phyloP scores from a whole-genome alignment of 2,329 filamentous ascomycete species.

The Xylariaceae sp. region DNA sequence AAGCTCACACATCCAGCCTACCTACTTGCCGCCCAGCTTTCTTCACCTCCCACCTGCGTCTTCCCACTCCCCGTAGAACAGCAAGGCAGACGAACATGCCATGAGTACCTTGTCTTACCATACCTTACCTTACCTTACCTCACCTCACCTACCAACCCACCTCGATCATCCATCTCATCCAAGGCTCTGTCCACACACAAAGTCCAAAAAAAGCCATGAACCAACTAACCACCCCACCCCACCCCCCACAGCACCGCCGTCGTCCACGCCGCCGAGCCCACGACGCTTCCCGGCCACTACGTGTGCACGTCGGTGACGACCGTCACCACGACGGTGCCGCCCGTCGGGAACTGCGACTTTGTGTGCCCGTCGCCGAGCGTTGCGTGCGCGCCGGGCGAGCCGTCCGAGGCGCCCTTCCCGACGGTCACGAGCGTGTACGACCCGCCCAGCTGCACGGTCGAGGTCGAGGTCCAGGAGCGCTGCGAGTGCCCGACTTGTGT shows the following conservation, averaged over 20 bases:
- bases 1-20: no score
- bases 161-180: no score
- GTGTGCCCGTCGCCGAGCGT: constrained; percentile 5
- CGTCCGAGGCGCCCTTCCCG: constrained; percentile 3
- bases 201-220: background rate
- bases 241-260: constrained; percentile 4
- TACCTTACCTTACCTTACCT: no score
- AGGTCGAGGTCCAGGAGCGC: constrained; percentile 1
- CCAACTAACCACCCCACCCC: background rate
- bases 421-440: constrained; percentile 6
- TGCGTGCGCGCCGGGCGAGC: constrained; percentile 10
- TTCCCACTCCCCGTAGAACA: background rate
- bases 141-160: no score
- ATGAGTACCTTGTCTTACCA: no score
- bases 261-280: constrained; percentile 4
- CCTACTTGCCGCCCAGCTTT: background rate
- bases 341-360: background rate
- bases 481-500: constrained; percentile 10
- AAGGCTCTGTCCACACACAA: background rate
- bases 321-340: constrained; percentile 7
- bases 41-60: constrained; percentile 1
- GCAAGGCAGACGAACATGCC: background rate
- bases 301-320: constrained; percentile 11
- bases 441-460: constrained; percentile 8
- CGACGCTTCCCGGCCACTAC: constrained; percentile 9